Conservation (phyloP, 495 filamentous ascomycete genomes). For the Pseudomonodictys pantanalensis region DNA sequence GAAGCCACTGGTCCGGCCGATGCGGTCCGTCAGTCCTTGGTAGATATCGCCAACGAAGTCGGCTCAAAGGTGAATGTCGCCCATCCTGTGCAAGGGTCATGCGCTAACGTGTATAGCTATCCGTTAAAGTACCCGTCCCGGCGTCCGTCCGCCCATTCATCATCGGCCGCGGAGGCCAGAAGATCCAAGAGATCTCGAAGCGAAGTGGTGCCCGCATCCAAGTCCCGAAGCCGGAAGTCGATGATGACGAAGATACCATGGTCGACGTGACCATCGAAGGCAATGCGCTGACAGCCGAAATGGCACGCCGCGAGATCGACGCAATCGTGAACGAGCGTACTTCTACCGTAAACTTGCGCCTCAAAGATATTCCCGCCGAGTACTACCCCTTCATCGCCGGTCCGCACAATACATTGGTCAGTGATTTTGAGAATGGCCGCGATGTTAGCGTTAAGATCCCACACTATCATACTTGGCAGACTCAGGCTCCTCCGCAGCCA, state of each 20-base stretch:
- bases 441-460: conserved; percentile 76
- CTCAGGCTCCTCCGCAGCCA: conserved; percentile 65
- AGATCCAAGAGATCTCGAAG: conserved; percentile 80
- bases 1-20: conserved; percentile 76
- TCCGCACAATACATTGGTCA: conserved; percentile 64
- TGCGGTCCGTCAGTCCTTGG: conserved; percentile 74
- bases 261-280: conserved; percentile 89
- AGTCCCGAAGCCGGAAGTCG: conserved; percentile 70
- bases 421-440: conserved; percentile 66
- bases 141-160: conserved; percentile 77
- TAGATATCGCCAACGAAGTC: conserved; percentile 79
- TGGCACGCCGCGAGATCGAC: conserved; percentile 77
- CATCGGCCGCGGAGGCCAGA: conserved; percentile 87
- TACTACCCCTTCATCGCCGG: conserved; percentile 95
- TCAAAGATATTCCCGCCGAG: conserved; percentile 81
- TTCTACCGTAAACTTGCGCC: conserved; percentile 69
- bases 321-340: conserved; percentile 81
- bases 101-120: conserved; percentile 53
- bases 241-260: conserved; percentile 73
- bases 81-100: background rate
- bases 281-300: conserved; percentile 75
- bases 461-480: conserved; percentile 69
- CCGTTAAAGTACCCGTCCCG: conserved; percentile 73
- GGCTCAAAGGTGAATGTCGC: conserved; percentile 66
- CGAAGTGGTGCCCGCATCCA: conserved; percentile 83